Evolutionary conservation across 257 asterid genomes (phyloP), one percentile per base, ranked within the genome.

Genomic region (Solanum boliviense): DNA sequence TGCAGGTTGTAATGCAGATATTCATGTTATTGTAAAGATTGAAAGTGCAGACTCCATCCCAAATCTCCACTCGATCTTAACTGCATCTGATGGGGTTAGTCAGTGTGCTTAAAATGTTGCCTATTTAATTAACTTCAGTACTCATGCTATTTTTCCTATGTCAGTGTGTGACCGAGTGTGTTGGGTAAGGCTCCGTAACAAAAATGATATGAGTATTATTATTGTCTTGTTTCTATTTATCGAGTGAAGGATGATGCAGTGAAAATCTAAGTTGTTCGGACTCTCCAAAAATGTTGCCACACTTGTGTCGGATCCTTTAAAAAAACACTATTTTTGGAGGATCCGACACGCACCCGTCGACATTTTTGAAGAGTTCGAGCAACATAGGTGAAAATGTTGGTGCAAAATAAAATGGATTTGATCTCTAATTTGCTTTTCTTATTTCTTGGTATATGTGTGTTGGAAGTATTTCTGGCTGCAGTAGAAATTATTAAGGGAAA

Each of bases 11-110:
- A 90, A 93, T 86, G 98, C 98, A 7, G 98, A 96, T 94, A 96
- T 96, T 92, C 96, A 91, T 88, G 99, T 94, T 88, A 95, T 94
- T 74, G 94, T 90, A 34, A 97, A 97, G 92, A 97, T 97, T 92
- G 99, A 97, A 93, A 97, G 99, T 92, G 99, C 99, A 13, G 99
- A 94, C 84, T 95, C 99, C 84, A 95, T 97, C 65, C 98, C 95
- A 32, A 96, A 97, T 91, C 99, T 97, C 87, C 99, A 94, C 75
- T 94, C 98, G 65, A 96, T 97, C 89, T 88, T 97, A 86, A 91
- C 96, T 89, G 99, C 99, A 81, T 94, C 98, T 84, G 98, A 97
- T 79, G 99, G 99, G 96, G 99, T 96, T 89, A 91, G 96, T 92
- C 89, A 60, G 25, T 82, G 36, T 29, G 62, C 32, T 68, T n/a